These are phyloP conservation scores for Termitomyces titanicus DNA, from an alignment of 768 basidiomycete genomes.

Conservation along the genomic window DNA sequence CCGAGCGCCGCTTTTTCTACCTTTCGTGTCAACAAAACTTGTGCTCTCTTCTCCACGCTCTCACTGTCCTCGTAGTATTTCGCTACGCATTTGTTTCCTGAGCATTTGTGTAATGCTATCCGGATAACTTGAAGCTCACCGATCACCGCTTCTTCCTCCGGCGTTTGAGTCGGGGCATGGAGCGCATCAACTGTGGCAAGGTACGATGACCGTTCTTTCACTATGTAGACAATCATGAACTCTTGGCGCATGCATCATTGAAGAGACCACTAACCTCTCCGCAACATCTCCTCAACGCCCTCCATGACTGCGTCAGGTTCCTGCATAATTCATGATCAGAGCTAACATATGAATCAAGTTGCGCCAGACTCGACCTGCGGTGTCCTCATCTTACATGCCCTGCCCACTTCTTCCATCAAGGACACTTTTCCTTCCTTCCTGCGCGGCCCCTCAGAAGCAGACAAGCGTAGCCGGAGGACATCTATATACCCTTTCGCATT, in stretches of 20 bases:
- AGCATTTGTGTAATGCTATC: neutral
- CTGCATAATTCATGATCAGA: neutral
- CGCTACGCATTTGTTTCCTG: conserved; percentile 1
- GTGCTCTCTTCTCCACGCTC: conserved; percentile 8
- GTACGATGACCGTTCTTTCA: conserved; percentile 1
- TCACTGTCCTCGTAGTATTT: neutral
- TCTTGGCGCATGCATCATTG: neutral
- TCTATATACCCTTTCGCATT: conserved; percentile 24
- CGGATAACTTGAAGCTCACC: conserved; percentile 4
- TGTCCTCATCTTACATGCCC: conserved; percentile 1
- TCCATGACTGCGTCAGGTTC: neutral
- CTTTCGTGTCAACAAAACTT: conserved; percentile 16
- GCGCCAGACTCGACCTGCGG: neutral
- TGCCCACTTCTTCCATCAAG: conserved; percentile 8
- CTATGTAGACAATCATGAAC: neutral
- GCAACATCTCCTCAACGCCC: conserved; percentile 1
- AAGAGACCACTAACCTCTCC: conserved; percentile 1
- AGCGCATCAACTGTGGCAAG: conserved; percentile 1
- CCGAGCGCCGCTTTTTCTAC: conserved; percentile 18
- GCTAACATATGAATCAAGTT: neutral
- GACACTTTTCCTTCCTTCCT: neutral
- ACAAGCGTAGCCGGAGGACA: conserved; percentile 13
- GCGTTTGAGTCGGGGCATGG: neutral
- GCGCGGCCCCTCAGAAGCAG: neutral
- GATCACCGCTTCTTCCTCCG: conserved; percentile 7